A percentile compares a stretch with the other conserved stretches of the same genome.
Conservation (phyloP, 2,329 filamentous ascomycete genomes). For the Chrysoporthe austroafricana region DNA sequence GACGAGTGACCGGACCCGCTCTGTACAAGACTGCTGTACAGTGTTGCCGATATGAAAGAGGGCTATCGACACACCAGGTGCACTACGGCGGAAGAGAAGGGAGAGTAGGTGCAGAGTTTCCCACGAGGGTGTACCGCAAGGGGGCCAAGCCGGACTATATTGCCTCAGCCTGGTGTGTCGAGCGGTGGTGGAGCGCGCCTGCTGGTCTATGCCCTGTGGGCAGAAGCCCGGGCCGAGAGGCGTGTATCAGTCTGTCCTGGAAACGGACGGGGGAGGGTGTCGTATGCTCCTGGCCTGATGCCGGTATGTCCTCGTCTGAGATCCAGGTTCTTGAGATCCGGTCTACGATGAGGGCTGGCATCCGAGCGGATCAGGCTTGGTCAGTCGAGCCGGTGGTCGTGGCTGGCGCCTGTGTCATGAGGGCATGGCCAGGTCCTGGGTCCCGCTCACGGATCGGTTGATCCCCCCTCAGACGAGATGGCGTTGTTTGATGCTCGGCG, state of each 20-base stretch:
- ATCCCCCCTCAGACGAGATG: constrained; percentile 18
- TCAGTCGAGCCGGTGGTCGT: constrained; percentile 28
- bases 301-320: constrained; percentile 47
- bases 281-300: constrained; percentile 45
- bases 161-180: constrained; percentile 30
- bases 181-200: constrained; percentile 28
- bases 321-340: constrained; percentile 55
- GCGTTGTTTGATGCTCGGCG: constrained; percentile 30
- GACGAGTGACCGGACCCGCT: constrained; percentile 60
- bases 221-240: constrained; percentile 41
- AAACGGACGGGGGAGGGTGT: constrained; percentile 43
- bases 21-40: constrained; percentile 38
- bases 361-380: constrained; percentile 53
- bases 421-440: constrained; percentile 13
- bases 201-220: constrained; percentile 43
- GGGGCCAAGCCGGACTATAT: constrained; percentile 37
- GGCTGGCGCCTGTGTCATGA: constrained; percentile 20
- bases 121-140: constrained; percentile 30
- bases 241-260: constrained; percentile 46
- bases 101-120: constrained; percentile 34
- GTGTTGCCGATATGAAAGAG: constrained; percentile 53
- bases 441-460: constrained; percentile 19
- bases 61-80: constrained; percentile 56
- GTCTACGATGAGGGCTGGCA: constrained; percentile 58
- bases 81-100: constrained; percentile 42